Percentiles rank a stretch among this genome's conserved stretches.
These are phyloP conservation scores for Solanum hybrid DNA, from an alignment of 305 asterid species.

Conservation along the genomic window DNA sequence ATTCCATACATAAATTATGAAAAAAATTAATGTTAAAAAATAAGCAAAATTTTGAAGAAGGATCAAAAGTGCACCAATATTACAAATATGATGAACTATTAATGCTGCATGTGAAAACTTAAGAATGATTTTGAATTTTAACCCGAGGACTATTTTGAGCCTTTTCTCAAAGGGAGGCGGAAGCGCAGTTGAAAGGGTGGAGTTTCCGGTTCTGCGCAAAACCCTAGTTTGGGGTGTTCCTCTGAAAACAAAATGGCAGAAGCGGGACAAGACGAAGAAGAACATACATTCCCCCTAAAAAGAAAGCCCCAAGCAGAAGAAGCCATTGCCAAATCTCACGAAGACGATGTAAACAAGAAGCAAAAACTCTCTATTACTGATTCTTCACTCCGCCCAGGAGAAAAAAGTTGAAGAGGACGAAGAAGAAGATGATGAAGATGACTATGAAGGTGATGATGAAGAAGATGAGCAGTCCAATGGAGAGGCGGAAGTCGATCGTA, in stretches of 20 bases:
- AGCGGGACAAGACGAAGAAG: constrained; percentile 10
- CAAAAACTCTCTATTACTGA: constrained; percentile 14
- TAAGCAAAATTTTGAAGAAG: too few relatives aligned
- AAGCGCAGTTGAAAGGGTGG: background rate
- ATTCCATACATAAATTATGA: too few relatives aligned
- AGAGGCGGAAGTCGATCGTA: constrained; percentile 7
- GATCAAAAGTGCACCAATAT: too few relatives aligned
- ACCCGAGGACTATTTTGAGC: too few relatives aligned
- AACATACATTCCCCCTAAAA: constrained; percentile 4
- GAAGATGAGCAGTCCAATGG: constrained; percentile 11
- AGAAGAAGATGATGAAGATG: constrained; percentile 8
- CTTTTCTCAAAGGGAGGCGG: too few relatives aligned
- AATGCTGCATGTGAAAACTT: too few relatives aligned
- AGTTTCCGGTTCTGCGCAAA: background rate
- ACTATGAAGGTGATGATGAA: constrained; percentile 13
- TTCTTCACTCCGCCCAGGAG: background rate
- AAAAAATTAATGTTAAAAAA: too few relatives aligned
- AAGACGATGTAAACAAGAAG: constrained; percentile 17
- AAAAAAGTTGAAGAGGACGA: constrained; percentile 6
- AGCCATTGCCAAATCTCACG: background rate
- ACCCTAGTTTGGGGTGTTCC: background rate
- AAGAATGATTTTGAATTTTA: too few relatives aligned
- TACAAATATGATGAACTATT: too few relatives aligned
- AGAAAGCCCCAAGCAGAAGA: constrained; percentile 10
- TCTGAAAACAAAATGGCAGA: constrained; percentile 18